phyloP scores from a whole-genome alignment of 352 stramenopile species.

The Phytophthora multivora region DNA sequence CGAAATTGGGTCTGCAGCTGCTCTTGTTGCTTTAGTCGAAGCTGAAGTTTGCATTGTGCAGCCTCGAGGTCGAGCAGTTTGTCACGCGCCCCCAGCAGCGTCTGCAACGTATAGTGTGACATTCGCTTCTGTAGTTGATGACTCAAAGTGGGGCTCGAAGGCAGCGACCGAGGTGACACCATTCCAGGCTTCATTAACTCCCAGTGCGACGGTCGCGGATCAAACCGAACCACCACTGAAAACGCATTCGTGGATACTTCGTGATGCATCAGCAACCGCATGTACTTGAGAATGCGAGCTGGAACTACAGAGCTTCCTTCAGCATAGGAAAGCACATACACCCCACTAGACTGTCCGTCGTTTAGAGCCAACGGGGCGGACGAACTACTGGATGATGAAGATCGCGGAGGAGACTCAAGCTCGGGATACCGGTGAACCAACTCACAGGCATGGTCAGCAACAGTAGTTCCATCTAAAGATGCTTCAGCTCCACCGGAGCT shows the following conservation, averaged over 20 bases:
- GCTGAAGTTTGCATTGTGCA: constrained; percentile 41
- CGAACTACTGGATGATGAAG: constrained; percentile 15
- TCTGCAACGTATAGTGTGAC: constrained; percentile 78
- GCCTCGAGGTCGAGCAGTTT: constrained; percentile 63
- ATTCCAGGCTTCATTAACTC: constrained; percentile 80
- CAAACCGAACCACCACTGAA: constrained; percentile 78
- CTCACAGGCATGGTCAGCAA: neutral
- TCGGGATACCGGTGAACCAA: constrained; percentile 13
- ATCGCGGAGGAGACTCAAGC: constrained; percentile 15
- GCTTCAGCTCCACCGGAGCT: constrained; percentile 2
- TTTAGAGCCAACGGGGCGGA: constrained; percentile 25
- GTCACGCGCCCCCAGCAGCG: constrained; percentile 57
- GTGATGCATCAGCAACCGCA: constrained; percentile 87
- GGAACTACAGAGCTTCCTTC: constrained; percentile 75
- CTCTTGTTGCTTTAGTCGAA: constrained; percentile 13
- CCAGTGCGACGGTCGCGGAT: constrained; percentile 71
- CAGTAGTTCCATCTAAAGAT: constrained; percentile 3
- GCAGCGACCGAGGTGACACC: constrained; percentile 76
- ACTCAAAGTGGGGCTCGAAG: constrained; percentile 75
- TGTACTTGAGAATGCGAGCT: constrained; percentile 84
- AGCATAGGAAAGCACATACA: constrained; percentile 82
- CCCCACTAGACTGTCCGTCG: constrained; percentile 37
- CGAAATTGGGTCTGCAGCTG: constrained; percentile 2
- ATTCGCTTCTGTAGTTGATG: constrained; percentile 76
- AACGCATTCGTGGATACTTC: constrained; percentile 87